Percentiles rank a stretch among this genome's conserved stretches.
phyloP scores from a whole-genome alignment of 1,284 basidiomycete species.

The Papiliotrema laurentii region DNA sequence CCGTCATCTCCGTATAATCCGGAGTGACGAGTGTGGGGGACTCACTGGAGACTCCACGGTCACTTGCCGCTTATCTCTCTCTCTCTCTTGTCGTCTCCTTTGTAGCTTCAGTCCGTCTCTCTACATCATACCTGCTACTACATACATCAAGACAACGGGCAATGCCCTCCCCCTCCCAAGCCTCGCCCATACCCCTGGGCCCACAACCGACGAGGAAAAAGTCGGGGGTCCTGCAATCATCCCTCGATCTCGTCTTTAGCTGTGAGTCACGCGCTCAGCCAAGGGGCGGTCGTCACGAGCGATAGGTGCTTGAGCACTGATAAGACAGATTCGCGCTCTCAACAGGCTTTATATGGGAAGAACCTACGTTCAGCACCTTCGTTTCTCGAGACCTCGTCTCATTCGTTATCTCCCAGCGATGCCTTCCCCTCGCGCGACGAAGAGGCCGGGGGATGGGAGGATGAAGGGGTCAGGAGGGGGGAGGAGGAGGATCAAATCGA shows the following conservation, averaged over 20 bases:
- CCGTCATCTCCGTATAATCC: too few relatives aligned
- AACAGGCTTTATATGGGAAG: constrained; percentile 41
- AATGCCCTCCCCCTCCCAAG: background rate
- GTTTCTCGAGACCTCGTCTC: constrained; percentile 24
- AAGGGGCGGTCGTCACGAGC: too few relatives aligned
- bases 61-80: background rate
- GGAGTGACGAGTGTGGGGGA: too few relatives aligned
- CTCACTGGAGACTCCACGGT: too few relatives aligned
- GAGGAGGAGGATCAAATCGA: too few relatives aligned
- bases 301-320: background rate
- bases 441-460: too few relatives aligned
- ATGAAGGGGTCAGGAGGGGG: too few relatives aligned
- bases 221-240: constrained; percentile 35
- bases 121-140: background rate
- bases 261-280: constrained; percentile 26
- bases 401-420: background rate
- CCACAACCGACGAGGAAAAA: constrained; percentile 2
- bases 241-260: constrained; percentile 46
- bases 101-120: background rate
- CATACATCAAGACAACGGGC: background rate
- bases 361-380: constrained; percentile 39
- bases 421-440: background rate
- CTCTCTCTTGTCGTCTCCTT: too few relatives aligned
- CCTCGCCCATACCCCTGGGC: background rate
- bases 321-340: constrained; percentile 41